These are phyloP conservation scores for Chytriomyces confervae DNA, from an alignment of 192 early-diverging fungal species.

Conservation along the genomic window DNA sequence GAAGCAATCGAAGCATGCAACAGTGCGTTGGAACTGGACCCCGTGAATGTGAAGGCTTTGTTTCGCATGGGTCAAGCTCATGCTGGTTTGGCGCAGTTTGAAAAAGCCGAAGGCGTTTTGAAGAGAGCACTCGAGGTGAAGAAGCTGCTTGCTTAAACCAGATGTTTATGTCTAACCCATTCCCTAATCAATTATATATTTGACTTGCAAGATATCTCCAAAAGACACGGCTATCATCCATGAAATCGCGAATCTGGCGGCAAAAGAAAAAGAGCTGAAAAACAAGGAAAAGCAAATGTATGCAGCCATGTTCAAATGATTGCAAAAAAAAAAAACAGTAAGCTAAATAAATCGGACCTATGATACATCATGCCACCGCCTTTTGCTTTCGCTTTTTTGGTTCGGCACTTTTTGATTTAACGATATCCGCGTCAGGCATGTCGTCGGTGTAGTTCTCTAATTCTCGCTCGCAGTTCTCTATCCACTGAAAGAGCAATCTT, in stretches of 20 bases:
- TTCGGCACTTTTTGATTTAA: neutral
- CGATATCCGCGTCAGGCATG: neutral
- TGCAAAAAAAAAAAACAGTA: neutral
- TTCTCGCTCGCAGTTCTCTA: neutral
- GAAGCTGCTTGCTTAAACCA: neutral
- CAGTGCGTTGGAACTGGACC: constrained; percentile 33
- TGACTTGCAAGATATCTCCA: constrained; percentile 7
- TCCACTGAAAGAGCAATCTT: neutral
- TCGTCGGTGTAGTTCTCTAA: neutral
- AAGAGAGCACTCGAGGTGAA: constrained; percentile 24
- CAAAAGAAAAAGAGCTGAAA: constrained; percentile 10
- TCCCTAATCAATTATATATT: neutral
- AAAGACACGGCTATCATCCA: constrained; percentile 19
- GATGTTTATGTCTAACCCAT: neutral
- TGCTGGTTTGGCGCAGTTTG: constrained; percentile 23
- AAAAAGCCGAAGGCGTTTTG: constrained; percentile 18
- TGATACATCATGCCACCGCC: neutral
- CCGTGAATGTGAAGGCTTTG: constrained; percentile 29
- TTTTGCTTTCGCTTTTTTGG: neutral
- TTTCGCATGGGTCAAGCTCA: constrained; percentile 34
- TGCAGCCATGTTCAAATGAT: constrained; percentile 21
- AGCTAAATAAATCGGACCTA: neutral
- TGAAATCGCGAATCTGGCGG: constrained; percentile 10
- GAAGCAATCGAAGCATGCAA: constrained; percentile 35
- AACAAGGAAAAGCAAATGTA: constrained; percentile 28